Evolutionary conservation across 352 stramenopile species (phyloP), one percentile per base, ranked within the genome.

Genomic region (Phytophthora citrophthora): DNA sequence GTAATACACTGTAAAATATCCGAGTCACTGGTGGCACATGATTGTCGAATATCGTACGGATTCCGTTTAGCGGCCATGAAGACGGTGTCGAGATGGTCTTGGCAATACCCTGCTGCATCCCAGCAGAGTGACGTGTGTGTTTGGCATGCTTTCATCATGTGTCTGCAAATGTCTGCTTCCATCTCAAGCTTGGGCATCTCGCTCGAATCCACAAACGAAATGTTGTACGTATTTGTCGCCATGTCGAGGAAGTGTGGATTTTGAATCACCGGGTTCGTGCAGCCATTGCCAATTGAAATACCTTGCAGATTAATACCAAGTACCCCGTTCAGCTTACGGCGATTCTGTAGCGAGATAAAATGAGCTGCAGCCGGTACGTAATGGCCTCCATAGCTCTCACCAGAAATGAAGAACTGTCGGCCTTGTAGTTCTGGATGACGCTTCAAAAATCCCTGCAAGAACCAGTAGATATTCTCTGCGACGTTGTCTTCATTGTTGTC

Each of bases 381-480:
- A 52, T 90, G 81, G 13, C 80, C 80, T 27, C 83, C 72, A 38
- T 90, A 92, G 52, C 77, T 89, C 68, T 92, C 81, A 15, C 83
- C 83, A 9, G 82, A 81, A 46, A 90, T 75, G 72, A 79, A 93
- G 39, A 91, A 83, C 11, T 78, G 61, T 2, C 79, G 78, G 16
- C 63, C 73, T 7, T 68, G 24, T 12, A 92, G 72, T 50, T 86
- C 68, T n/a, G 79, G 81, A 55, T 89, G 82, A 29, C 83, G 71
- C 13, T 74, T 56, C n/a, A 91, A 55, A 64, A 89, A 90, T 27
- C 72, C 73, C 16, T 89, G 78, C 23, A 92, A 55, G 62, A 92
- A 92, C 45, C 70, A 78, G 64, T 79, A 90, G 32, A 90, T 83
- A 61, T 90, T 89, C 31, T 79, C 76, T 11, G 75, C 81, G 16